These are phyloP conservation scores for Pulveroboletus sp. DNA, from an alignment of 768 basidiomycete species.

Conservation along the genomic window DNA sequence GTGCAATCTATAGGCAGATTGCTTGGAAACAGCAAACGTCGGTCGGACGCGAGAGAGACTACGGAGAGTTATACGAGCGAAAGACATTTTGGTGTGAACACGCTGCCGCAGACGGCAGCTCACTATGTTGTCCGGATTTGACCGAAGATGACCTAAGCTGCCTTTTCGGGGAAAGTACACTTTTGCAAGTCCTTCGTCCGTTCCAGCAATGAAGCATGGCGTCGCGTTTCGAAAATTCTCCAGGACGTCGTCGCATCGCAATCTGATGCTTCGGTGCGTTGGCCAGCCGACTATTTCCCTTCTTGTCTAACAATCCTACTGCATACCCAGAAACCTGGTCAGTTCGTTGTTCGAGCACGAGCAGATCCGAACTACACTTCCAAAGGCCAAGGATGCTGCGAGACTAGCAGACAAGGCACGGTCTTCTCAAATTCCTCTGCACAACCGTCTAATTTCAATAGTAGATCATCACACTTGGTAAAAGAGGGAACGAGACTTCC, in stretches of 20 bases:
- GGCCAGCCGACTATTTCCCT: not conserved
- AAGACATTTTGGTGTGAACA: slow-evolving; percentile 31
- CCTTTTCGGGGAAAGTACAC: not conserved
- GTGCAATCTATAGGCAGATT: slow-evolving; percentile 26
- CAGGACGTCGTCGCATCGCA: slow-evolving; percentile 86
- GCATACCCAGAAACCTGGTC: slow-evolving; percentile 71
- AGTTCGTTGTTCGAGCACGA: slow-evolving; percentile 93
- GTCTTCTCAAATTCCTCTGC: not conserved
- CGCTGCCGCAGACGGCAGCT: slow-evolving; percentile 5
- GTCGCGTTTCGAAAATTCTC: slow-evolving; percentile 89
- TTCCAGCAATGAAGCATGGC: slow-evolving; percentile 86
- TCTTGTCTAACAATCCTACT: slow-evolving; percentile 5
- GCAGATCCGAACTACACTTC: slow-evolving; percentile 90
- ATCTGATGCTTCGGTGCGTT: slow-evolving; percentile 83
- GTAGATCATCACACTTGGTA: slow-evolving; percentile 89
- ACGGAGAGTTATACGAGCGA: slow-evolving; percentile 31
- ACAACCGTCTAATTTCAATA: slow-evolving; percentile 3
- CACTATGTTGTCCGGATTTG: slow-evolving; percentile 19
- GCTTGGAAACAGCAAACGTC: slow-evolving; percentile 28
- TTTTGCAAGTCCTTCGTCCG: no score
- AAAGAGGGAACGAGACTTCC: slow-evolving; percentile 71
- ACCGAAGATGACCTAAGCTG: slow-evolving; percentile 14
- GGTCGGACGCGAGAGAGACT: slow-evolving; percentile 26
- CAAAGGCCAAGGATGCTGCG: slow-evolving; percentile 91
- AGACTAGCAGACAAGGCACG: slow-evolving; percentile 87